Evolutionary conservation across 148 eudicot species (phyloP), one percentile per base, ranked within the genome.

Genomic region (Agrostemma githago): DNA sequence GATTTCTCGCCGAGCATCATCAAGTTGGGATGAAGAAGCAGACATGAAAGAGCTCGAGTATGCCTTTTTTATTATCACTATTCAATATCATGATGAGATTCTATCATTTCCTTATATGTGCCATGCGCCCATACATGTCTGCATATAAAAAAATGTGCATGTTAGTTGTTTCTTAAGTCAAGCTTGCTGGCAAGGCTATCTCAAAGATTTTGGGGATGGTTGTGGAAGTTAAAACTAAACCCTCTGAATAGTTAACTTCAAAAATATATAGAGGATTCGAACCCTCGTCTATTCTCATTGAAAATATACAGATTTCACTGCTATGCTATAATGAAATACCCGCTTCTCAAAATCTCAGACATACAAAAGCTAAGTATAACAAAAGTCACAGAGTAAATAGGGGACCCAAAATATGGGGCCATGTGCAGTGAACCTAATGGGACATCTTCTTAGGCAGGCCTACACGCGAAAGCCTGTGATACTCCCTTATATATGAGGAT

Each of bases 1-100:
- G 79, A 79, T 80, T 85, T 84, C 98, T 81, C 94, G 97, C 37
- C 94, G 97, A 53, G 84, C 86, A 70, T 92, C 97, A 58, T 77
- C 96, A 69, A 75, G 86, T 79, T 96, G 99, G 99, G 96, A 96
- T 74, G 99, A 96, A 80, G 99, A 96, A 71, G 74, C 89, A 66
- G 97, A 96, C 83, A 90, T 96, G 82, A 90, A 85, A 86, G 88
- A 93, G 77, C 97, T 96, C 9, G 99, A 92, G 97, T 96, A 90
- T 84, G 90, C 75, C 74, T 26, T 80, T n/a, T 44, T 44, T 66
- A n/a, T 19, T 53, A 61, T 67, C 58, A 44, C 46, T 51, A 34
- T 11, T 67, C 58, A 44, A 38, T 51, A 34, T 5, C 72, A 51
- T 21, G 43, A 51, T 70, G 60, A 46, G 58, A 69, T 69, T 59